A percentile compares a stretch with the other conserved stretches of the same genome.
Conservation (phyloP, 2,329 filamentous ascomycete species). For the Juglanconis sp. region DNA sequence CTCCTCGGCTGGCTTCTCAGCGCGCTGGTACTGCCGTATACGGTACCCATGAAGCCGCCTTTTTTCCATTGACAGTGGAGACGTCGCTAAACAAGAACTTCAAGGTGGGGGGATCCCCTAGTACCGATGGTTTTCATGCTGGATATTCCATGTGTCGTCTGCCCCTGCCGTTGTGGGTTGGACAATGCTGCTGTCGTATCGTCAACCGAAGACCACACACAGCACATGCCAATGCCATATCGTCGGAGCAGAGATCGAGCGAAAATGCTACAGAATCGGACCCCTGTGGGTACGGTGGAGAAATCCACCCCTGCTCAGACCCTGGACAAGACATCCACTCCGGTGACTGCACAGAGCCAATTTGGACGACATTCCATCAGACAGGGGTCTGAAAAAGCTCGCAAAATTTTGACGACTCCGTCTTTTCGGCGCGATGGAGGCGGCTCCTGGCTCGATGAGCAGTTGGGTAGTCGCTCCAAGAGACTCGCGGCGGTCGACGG, state of each 20-base stretch:
- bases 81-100: background rate
- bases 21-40: background rate
- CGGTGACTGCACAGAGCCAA: constrained; percentile 14
- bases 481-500: background rate
- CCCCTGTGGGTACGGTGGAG: constrained; percentile 11
- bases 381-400: constrained; percentile 7
- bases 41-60: background rate
- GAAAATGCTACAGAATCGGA: constrained; percentile 8
- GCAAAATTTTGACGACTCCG: background rate
- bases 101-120: background rate
- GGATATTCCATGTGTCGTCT: background rate
- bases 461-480: background rate
- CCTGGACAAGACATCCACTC: constrained; percentile 12
- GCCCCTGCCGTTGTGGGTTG: background rate
- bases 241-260: constrained; percentile 7
- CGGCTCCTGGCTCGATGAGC: background rate
- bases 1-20: background rate
- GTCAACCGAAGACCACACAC: constrained; percentile 7
- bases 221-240: constrained; percentile 4
- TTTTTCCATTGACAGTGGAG: background rate
- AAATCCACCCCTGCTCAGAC: constrained; percentile 3
- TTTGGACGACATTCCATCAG: constrained; percentile 15
- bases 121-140: background rate
- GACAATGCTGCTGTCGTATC: constrained; percentile 11
- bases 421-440: background rate